Evolutionary conservation across 805 yeast genomes (phyloP).

Genomic region (Pichia manshurica): DNA sequence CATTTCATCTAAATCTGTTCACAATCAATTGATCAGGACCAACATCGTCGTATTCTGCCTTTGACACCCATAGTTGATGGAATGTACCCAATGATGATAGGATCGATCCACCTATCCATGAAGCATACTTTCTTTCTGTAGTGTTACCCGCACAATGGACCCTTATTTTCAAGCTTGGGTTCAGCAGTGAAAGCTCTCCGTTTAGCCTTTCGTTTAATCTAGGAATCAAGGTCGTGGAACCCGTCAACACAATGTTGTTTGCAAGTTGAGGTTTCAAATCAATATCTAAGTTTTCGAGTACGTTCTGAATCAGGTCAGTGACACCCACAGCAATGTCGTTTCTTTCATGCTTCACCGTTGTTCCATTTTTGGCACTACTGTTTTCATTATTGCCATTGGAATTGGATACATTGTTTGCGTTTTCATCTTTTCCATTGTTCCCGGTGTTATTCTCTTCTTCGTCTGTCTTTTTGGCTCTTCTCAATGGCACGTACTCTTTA

Average conservation of each 20-base stretch:
- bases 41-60: constrained; percentile 79
- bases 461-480: constrained; percentile 44
- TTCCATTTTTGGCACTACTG: neutral
- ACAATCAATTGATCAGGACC: constrained; percentile 76
- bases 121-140: constrained; percentile 69
- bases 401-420: neutral
- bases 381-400: constrained; percentile 3
- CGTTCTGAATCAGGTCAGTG: constrained; percentile 54
- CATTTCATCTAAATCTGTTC: constrained; percentile 79
- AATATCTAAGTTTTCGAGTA: constrained; percentile 59
- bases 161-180: constrained; percentile 83
- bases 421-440: neutral
- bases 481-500: constrained; percentile 70
- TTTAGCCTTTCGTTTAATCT: constrained; percentile 74
- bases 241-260: constrained; percentile 82
- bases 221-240: constrained; percentile 75
- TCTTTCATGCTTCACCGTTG: too few relatives aligned
- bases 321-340: constrained; percentile 32
- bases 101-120: constrained; percentile 93
- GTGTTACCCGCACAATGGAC: constrained; percentile 76
- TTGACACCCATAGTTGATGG: constrained; percentile 92
- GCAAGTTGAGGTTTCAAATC: constrained; percentile 82
- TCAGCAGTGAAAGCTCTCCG: constrained; percentile 57
- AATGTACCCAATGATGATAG: constrained; percentile 85
- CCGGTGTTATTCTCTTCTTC: constrained; percentile 26